Conservation (phyloP, 164 flowering plant species). For the Nelumbo lutea region DNA sequence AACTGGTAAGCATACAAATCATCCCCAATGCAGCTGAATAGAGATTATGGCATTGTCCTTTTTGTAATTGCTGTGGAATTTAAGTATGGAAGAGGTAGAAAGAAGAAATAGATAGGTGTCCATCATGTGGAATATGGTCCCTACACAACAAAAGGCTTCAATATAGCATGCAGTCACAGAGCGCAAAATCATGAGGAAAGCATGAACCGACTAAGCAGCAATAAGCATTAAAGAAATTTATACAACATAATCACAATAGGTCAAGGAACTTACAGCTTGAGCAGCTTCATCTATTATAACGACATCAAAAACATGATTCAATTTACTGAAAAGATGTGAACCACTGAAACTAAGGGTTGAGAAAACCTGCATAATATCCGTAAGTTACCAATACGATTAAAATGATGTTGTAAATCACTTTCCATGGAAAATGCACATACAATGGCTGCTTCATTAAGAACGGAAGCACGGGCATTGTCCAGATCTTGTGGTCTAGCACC, state of each 20-base stretch:
- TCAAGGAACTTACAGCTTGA: slow-evolving; percentile 77
- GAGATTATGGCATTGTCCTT: too few relatives aligned
- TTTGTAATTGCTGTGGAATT: background rate
- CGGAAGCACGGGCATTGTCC: slow-evolving; percentile 69
- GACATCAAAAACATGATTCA: slow-evolving; percentile 80
- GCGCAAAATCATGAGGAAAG: background rate
- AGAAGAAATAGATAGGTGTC: background rate
- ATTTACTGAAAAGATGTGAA: slow-evolving; percentile 60
- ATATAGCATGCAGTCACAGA: background rate
- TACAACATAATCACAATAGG: background rate
- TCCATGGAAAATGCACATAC: slow-evolving; percentile 39
- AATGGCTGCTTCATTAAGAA: slow-evolving; percentile 90
- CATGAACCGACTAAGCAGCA: background rate
- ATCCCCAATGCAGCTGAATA: too few relatives aligned
- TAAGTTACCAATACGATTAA: background rate
- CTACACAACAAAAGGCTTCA: background rate
- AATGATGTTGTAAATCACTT: background rate
- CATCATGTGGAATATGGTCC: background rate
- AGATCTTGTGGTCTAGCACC: slow-evolving; percentile 51
- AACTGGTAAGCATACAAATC: too few relatives aligned
- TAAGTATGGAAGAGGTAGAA: background rate
- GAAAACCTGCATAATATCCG: slow-evolving; percentile 64
- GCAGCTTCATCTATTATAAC: slow-evolving; percentile 99
- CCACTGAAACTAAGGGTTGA: slow-evolving; percentile 98
- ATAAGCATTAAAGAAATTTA: background rate